Conservation (phyloP, 139 green algal genomes). For the Tetradesmus obliquus region DNA sequence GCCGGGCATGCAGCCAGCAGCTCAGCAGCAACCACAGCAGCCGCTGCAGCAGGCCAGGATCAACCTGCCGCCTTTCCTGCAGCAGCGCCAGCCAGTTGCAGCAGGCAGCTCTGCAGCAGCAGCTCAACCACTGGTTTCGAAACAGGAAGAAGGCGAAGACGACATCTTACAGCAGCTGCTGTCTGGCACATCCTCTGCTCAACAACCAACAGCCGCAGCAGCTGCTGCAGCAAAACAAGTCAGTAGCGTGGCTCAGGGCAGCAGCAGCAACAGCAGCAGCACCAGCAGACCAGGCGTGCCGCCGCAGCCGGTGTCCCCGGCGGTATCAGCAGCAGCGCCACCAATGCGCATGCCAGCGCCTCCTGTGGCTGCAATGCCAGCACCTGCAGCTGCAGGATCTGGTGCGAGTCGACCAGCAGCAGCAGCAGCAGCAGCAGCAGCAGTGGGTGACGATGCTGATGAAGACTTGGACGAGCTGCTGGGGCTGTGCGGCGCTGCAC, state of each 20-base stretch:
- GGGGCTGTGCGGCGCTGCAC: background rate
- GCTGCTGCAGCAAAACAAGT: background rate
- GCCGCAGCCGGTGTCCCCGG: background rate
- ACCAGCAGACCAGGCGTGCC: background rate
- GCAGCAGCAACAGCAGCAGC: background rate
- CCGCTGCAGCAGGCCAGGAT: background rate
- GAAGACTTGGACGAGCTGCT: background rate
- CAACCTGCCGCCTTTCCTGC: background rate
- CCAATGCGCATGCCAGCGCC: background rate
- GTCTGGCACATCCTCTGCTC: background rate
- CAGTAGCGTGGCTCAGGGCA: background rate
- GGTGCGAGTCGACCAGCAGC: background rate
- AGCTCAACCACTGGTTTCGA: background rate
- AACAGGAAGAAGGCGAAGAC: background rate
- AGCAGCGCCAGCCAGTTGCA: background rate
- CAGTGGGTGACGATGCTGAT: background rate
- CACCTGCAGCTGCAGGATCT: background rate
- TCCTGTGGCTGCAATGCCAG: background rate
- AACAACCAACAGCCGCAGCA: background rate
- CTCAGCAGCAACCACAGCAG: slow-evolving; percentile 5
- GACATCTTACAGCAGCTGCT: background rate
- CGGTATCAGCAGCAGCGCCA: background rate
- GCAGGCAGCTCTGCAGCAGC: background rate
- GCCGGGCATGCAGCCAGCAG: background rate
- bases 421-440: slow-evolving; percentile 11